Evolutionary conservation across 257 asterid genomes (phyloP), one percentile per base, ranked within the genome.

Genomic region (Ballota nigra): DNA sequence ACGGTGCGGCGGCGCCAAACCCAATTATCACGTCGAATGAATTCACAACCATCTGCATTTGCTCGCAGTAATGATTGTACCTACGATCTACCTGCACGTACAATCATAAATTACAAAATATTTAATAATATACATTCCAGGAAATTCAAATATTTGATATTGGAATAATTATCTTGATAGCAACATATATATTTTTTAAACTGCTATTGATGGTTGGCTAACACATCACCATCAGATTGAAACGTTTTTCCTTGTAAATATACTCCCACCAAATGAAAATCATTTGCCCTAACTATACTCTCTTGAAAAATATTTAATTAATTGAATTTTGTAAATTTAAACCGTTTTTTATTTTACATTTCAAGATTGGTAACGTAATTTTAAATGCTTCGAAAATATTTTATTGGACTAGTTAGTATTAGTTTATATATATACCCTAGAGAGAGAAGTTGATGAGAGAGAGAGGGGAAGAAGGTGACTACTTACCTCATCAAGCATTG

Each of bases 401-500:
- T n/a, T n/a, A n/a, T n/a, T n/a, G n/a, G n/a, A n/a, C n/a, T n/a
- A n/a, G n/a, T n/a, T n/a, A n/a, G n/a, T n/a, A 26, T 26, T 26
- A 26, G 29, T 26, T 26, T 26, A 26, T 26, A 26, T 26, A 26
- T 3, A 3, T 26, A 26, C 29, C 29, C 29, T 26, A 26, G 29
- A 26, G 29, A 26, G 29, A 26, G 29, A 26, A 26, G 29, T 26
- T 26, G 29, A 26, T 1, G 29, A 26, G 29, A 26, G 29, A 26
- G 4, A 56, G 4, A 59, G 31, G 15, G 68, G 45, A 68, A 47
- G 59, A 47, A 72, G 57, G 70, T 23, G 77, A 73, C 3, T 74
- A 84, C 96, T 40, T 86, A 82, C 99, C 99, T 95, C 99, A 72
- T 95, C 98, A 72, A 92, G 98, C 97, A 95, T 95, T 49, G 97